Percentiles rank a stretch among this genome's conserved stretches.
Evolutionary conservation across 805 yeast species (phyloP).

Genomic region (Tetrapisispora iriomotensis): DNA sequence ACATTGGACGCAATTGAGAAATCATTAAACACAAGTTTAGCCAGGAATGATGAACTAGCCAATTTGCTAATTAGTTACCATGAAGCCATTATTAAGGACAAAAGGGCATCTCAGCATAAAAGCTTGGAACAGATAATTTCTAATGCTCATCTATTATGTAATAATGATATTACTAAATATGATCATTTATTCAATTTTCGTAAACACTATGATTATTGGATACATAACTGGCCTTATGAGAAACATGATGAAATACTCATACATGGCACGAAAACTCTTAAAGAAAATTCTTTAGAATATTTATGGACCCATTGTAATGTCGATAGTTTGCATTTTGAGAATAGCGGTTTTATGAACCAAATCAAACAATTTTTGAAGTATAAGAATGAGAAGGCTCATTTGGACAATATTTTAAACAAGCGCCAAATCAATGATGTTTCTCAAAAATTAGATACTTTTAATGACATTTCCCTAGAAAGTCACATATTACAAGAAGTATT

Average conservation of each 20-base stretch:
- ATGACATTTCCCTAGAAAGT: background rate
- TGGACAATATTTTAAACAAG: background rate
- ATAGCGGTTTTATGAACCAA: background rate
- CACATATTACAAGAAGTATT: background rate
- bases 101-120: background rate
- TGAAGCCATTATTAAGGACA: background rate
- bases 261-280: background rate
- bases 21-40: background rate
- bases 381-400: too few relatives aligned
- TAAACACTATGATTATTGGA: constrained; percentile 1
- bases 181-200: constrained; percentile 2
- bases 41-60: background rate
- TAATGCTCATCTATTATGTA: constrained; percentile 1
- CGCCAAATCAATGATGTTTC: too few relatives aligned
- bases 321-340: background rate
- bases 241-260: background rate
- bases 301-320: background rate
- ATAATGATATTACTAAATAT: constrained; percentile 1
- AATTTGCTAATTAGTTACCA: background rate
- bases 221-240: constrained; percentile 5
- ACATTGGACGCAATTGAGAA: background rate
- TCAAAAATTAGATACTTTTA: background rate
- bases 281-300: background rate
- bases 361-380: too few relatives aligned
- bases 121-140: background rate